These are phyloP conservation scores for Cryptococcus sp. DNA, from an alignment of 1,284 basidiomycete genomes.

Conservation along the genomic window DNA sequence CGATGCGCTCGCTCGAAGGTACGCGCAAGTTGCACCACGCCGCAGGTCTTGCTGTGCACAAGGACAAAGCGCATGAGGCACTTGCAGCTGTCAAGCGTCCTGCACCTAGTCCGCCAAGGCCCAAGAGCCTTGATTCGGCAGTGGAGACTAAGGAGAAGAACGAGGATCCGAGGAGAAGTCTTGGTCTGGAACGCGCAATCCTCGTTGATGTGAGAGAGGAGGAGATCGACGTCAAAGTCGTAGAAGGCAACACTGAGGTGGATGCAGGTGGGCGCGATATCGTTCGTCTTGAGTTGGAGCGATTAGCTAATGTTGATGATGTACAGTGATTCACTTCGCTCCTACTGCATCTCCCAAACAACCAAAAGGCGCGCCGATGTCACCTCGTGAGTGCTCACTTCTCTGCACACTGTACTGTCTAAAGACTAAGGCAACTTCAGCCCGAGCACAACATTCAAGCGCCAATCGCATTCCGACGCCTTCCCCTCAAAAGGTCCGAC, in stretches of 20 bases:
- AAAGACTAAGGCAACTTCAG: not conserved
- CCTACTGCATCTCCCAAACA: not conserved
- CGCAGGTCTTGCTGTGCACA: not conserved
- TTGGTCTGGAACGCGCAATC: slow-evolving; percentile 24
- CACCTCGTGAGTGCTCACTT: slow-evolving; percentile 15
- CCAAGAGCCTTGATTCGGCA: slow-evolving; percentile 24
- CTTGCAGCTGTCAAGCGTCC: slow-evolving; percentile 28
- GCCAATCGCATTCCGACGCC: slow-evolving; percentile 15
- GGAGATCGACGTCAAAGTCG: slow-evolving; percentile 17
- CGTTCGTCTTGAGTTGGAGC: too few species aligned
- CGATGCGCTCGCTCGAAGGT: slow-evolving; percentile 46
- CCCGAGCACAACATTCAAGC: slow-evolving; percentile 9
- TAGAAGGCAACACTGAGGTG: slow-evolving; percentile 15
- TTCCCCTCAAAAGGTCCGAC: slow-evolving; percentile 18
- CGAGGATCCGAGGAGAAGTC: slow-evolving; percentile 28
- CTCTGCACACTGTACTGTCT: not conserved
- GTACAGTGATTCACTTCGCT: slow-evolving; percentile 12
- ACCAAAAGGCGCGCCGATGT: slow-evolving; percentile 9
- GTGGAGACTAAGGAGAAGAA: slow-evolving; percentile 16
- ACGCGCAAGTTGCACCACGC: slow-evolving; percentile 12
- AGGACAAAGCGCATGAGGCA: slow-evolving; percentile 26
- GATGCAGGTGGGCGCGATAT: slow-evolving; percentile 8
- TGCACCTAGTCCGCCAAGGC: slow-evolving; percentile 36
- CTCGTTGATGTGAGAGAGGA: slow-evolving; percentile 21
- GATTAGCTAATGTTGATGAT: slow-evolving; percentile 1